phyloP scores from a whole-genome alignment of 805 yeast species.

The Pichia rugopelliculosa region DNA sequence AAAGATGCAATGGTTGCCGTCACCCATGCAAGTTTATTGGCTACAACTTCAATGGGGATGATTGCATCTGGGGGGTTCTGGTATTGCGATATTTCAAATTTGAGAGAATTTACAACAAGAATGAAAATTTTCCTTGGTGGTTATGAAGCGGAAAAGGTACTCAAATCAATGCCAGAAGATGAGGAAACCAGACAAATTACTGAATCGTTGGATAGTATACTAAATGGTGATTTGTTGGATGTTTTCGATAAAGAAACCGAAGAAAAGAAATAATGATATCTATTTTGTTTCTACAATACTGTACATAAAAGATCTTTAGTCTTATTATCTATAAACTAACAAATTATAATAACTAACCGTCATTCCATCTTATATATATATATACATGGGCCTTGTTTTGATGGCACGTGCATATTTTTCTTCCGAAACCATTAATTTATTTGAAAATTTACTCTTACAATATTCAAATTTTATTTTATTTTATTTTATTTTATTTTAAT shows the following conservation, averaged over 20 bases:
- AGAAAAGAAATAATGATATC: background rate
- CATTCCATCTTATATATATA: too few species aligned
- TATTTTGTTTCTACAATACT: background rate
- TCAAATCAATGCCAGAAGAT: slow-evolving; percentile 43
- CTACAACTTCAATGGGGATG: slow-evolving; percentile 69
- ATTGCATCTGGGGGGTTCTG: slow-evolving; percentile 68
- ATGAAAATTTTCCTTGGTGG: slow-evolving; percentile 67
- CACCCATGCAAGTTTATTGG: slow-evolving; percentile 68
- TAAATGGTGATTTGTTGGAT: slow-evolving; percentile 9
- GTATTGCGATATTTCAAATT: slow-evolving; percentile 64
- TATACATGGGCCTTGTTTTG: too few species aligned
- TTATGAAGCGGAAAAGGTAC: slow-evolving; percentile 44
- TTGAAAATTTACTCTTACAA: too few species aligned
- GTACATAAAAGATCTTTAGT: background rate
- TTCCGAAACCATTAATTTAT: too few species aligned
- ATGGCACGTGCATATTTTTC: too few species aligned
- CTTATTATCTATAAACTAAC: background rate
- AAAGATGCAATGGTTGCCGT: slow-evolving; percentile 84
- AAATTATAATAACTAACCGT: too few species aligned
- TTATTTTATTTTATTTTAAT: too few species aligned
- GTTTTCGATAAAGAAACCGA: slow-evolving; percentile 3
- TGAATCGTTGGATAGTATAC: slow-evolving; percentile 26
- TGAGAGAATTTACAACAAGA: slow-evolving; percentile 63
- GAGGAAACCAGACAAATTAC: slow-evolving; percentile 54
- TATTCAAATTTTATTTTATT: too few species aligned